Evolutionary conservation across 1,284 basidiomycete genomes (phyloP), one percentile per base, ranked within the genome.

Genomic region (Naganishia sp.): DNA sequence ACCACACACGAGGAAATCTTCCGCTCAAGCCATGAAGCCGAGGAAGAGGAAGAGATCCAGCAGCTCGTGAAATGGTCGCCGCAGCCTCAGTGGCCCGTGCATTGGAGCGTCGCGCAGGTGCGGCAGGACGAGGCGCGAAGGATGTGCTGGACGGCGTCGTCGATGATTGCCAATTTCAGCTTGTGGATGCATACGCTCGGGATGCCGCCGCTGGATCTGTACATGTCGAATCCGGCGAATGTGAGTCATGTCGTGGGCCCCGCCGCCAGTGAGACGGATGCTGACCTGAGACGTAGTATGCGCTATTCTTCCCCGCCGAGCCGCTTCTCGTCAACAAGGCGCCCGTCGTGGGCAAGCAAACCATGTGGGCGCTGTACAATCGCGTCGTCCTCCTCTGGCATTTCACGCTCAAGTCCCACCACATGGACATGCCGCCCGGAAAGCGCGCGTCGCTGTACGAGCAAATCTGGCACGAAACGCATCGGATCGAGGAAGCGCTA

Each of bases 91-190:
- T 72, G 70, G 69, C 66, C 65, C 2, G 49, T 52, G 10, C 49
- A 66, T 13, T 71, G 69, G 71, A 49, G 59, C 6, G 53, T 44
- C 18, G 68, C 52, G 13, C 68, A 70, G 43, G 70, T 73, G 4
- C 55, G 67, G 16, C 68, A 68, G 54, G 73, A 74, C 43, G 75
- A 76, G 57, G 65, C 72, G 39, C 55, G 72, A 33, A 69, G 72
- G 21, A 72, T 74, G 69, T 70, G 68, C 49, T 76, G 74, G 73
- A 69, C 70, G 1, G 70, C 72, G 7, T 71, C 63, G 3, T 67
- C 69, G 39, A 55, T 75, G 21, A 68, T 71, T n/a, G 72, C 72
- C 3, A 69, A 64, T 45, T 66, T 65, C 13, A 69, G 65, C 15
- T 55, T 71, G 18, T 76, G 72, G 71, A 49, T 63, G 23, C 45